Conservation (phyloP, 2,329 filamentous ascomycete genomes). For the Juglanconis sp. region DNA sequence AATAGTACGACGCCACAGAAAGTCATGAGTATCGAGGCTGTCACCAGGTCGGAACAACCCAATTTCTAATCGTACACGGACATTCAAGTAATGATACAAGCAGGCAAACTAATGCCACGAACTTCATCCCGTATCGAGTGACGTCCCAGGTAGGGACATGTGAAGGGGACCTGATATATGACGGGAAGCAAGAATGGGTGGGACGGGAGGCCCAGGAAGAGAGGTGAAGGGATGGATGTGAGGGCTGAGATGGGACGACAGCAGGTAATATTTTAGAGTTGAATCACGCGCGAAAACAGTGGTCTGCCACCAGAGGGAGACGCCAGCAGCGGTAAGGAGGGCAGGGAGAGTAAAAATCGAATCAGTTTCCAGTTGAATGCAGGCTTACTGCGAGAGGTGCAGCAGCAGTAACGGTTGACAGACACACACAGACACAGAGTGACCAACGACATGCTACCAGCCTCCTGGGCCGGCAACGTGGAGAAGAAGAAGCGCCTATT, state of each 20-base stretch:
- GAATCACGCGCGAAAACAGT: constrained; percentile 3
- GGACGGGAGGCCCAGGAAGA: not conserved
- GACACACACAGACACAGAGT: constrained; percentile 11
- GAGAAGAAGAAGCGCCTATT: constrained; percentile 10
- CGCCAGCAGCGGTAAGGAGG: constrained; percentile 10
- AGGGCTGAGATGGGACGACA: constrained; percentile 6
- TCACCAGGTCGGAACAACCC: constrained; percentile 19
- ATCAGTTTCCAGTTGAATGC: constrained; percentile 13
- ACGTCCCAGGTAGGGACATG: constrained; percentile 18
- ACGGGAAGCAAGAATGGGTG: constrained; percentile 17
- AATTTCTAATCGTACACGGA: constrained; percentile 27
- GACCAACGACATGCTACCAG: constrained; percentile 14
- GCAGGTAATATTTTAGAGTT: constrained; percentile 4
- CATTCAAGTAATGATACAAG: constrained; percentile 19
- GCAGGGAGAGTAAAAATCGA: constrained; percentile 11
- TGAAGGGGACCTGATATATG: constrained; percentile 23
- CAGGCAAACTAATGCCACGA: constrained; percentile 32
- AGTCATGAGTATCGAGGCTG: constrained; percentile 13
- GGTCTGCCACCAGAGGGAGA: constrained; percentile 10
- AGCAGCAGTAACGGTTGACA: constrained; percentile 10
- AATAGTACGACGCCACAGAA: not conserved
- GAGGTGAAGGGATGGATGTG: not conserved
- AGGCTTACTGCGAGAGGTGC: constrained; percentile 17
- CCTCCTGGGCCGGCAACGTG: constrained; percentile 16
- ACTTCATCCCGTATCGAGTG: constrained; percentile 31